phyloP scores from a whole-genome alignment of 208 protist species.

The Acanthamoeba culbertsoni region DNA sequence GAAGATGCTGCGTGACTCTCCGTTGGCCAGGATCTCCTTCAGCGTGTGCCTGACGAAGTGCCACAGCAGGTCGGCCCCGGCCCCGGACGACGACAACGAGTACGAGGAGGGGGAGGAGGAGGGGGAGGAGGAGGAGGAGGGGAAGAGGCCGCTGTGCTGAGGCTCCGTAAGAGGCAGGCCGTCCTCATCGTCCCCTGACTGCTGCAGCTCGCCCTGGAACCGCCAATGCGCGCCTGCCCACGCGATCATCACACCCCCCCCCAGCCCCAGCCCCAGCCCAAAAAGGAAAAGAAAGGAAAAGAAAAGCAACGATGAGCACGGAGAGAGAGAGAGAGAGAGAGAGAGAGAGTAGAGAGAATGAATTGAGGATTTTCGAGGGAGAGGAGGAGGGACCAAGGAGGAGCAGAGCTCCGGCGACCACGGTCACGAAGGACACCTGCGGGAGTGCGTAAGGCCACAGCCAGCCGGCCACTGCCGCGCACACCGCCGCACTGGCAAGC shows the following conservation, averaged over 20 bases:
- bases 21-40: constrained; percentile 64
- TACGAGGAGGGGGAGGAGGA: neutral
- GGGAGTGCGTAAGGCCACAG: neutral
- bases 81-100: neutral
- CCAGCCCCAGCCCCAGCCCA: too few relatives aligned
- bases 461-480: neutral
- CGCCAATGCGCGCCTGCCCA: neutral
- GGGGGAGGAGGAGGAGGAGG: neutral
- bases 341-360: neutral
- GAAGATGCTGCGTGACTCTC: constrained; percentile 74
- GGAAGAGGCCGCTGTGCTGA: neutral
- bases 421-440: neutral
- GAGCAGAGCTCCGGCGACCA: neutral
- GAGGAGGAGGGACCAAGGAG: neutral
- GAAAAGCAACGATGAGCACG: neutral
- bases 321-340: neutral
- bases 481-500: neutral
- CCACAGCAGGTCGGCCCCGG: neutral
- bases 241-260: too few relatives aligned
- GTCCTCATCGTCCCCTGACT: neutral
- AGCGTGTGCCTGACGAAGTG: constrained; percentile 58
- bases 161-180: too few relatives aligned
- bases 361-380: neutral
- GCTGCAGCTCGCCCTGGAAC: neutral
- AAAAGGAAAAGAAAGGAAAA: too few relatives aligned